These are phyloP conservation scores for Aspergillus eucalypticola DNA, from an alignment of 2,329 filamentous ascomycete genomes.

Conservation along the genomic window DNA sequence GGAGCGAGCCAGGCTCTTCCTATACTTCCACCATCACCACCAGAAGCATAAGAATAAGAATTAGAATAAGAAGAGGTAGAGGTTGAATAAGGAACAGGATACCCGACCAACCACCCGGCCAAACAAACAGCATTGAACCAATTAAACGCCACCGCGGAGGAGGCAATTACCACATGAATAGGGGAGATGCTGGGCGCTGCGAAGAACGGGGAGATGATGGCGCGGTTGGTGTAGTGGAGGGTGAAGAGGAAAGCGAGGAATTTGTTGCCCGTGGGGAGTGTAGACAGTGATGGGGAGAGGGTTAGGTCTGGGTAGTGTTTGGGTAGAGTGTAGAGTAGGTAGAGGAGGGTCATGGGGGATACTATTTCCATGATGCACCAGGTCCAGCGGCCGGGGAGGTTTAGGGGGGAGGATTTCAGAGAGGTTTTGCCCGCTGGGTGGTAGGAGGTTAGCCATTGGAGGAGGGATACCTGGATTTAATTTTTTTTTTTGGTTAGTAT, in stretches of 20 bases:
- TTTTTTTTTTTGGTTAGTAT: slow-evolving; percentile 8
- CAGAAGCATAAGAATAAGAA: not conserved
- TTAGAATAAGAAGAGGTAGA: not conserved
- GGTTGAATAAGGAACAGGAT: slow-evolving; percentile 54
- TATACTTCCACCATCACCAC: not conserved
- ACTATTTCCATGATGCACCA: slow-evolving; percentile 89
- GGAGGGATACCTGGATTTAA: slow-evolving; percentile 60
- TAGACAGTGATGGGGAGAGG: slow-evolving; percentile 27
- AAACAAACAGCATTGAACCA: slow-evolving; percentile 75
- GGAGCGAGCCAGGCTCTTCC: slow-evolving; percentile 23
- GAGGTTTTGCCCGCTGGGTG: slow-evolving; percentile 95
- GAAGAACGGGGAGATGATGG: slow-evolving; percentile 75
- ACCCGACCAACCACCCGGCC: slow-evolving; percentile 78
- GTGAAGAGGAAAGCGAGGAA: slow-evolving; percentile 53
- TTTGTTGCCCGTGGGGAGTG: slow-evolving; percentile 30
- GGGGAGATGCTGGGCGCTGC: slow-evolving; percentile 89
- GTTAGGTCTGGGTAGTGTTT: slow-evolving; percentile 35
- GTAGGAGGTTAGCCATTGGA: slow-evolving; percentile 76
- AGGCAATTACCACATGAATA: slow-evolving; percentile 70
- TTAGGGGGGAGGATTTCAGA: slow-evolving; percentile 63
- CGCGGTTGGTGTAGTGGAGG: slow-evolving; percentile 89
- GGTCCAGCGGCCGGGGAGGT: slow-evolving; percentile 82
- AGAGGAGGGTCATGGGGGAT: slow-evolving; percentile 74
- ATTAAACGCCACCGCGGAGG: slow-evolving; percentile 70
- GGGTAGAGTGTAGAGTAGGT: slow-evolving; percentile 72